A percentile compares a stretch with the other conserved stretches of the same genome.
phyloP scores from a whole-genome alignment of 139 green algal genomes.

The Picochlorum sp. region DNA sequence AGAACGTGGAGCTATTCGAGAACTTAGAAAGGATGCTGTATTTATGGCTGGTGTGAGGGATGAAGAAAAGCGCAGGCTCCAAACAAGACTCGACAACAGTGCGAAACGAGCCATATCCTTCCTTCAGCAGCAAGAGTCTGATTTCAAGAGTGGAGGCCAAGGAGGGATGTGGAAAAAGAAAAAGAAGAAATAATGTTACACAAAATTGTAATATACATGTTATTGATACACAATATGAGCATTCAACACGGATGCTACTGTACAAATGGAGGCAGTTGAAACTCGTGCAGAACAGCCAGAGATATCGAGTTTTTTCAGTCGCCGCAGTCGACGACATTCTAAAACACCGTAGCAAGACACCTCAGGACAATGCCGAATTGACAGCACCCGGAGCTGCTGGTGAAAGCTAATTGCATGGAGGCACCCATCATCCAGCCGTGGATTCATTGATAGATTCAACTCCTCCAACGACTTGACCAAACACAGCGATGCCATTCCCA shows the following conservation, averaged over 20 bases:
- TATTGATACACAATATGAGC: background rate
- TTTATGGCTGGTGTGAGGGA: constrained; percentile 61
- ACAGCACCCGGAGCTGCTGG: background rate
- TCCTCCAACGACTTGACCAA: background rate
- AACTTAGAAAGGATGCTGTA: constrained; percentile 79
- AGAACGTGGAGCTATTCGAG: constrained; percentile 63
- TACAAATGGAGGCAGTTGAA: background rate
- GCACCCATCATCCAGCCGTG: constrained; percentile 5
- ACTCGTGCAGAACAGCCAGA: background rate
- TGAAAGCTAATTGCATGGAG: background rate
- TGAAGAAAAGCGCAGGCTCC: constrained; percentile 26
- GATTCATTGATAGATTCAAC: background rate
- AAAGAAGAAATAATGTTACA: constrained; percentile 35
- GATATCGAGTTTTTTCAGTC: constrained; percentile 1
- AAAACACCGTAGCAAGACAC: constrained; percentile 1
- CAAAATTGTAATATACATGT: background rate
- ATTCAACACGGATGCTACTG: background rate
- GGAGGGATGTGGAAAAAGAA: constrained; percentile 74
- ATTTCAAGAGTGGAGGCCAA: constrained; percentile 81
- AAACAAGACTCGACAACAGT: constrained; percentile 27
- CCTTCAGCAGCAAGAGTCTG: constrained; percentile 68
- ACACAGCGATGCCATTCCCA: background rate
- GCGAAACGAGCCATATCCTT: constrained; percentile 41
- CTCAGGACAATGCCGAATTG: background rate
- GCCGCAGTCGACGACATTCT: background rate